Base-by-base conservation (phyloP, 139 green algal genomes). In the Tetraselmis striata region DNA sequence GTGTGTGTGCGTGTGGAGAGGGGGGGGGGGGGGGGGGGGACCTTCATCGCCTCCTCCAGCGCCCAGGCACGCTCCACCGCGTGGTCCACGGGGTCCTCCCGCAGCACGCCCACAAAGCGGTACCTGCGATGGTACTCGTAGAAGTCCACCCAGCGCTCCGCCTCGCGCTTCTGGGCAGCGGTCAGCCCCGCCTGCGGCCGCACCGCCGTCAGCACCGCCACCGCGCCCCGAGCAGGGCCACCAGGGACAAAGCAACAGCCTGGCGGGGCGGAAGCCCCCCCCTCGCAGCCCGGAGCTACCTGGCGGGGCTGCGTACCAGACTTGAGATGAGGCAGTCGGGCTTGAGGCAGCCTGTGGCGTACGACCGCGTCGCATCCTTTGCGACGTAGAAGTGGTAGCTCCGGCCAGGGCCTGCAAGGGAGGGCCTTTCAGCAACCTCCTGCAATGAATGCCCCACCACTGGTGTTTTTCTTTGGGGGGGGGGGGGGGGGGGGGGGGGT, bases 361-460 rank as follows among this genome's bases (percentile, higher is more conserved):
- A 94, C 0, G 91, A 83, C 25, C 88, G 76, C 2, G 86, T 87
- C 23, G 83, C 89, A 77, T 95, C 92, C 27, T 59, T 81, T 0
- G 87, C 91, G 2, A 89, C 83, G 81, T 95, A 95, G 30, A 88
- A 84, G 31, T 75, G 31, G 82, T 95, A 95, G 59, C 88, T 88
- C 0, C 88, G 87, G 25, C 77, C 76, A 28, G 80, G 32, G n/a
- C 83, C 84, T 89, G 81, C 67, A 31, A 79, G 77, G 30, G 29
- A 81, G n/a, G n/a, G n/a, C n/a, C n/a, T n/a, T n/a, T n/a, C n/a
- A n/a, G n/a, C n/a, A 29, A 26, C 31, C 28, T 81, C 5, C 29
- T 27, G 25, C 29, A 76, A 28, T 29, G 24, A 32, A 22, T 76
- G 23, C 25, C 76, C 11, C 23, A 29, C n/a, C 31, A 78, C 24